A percentile compares a stretch with the other conserved stretches of the same genome.
These are phyloP conservation scores for Phytophthora pseudosyringae DNA, from an alignment of 352 stramenopile genomes.

Conservation along the genomic window DNA sequence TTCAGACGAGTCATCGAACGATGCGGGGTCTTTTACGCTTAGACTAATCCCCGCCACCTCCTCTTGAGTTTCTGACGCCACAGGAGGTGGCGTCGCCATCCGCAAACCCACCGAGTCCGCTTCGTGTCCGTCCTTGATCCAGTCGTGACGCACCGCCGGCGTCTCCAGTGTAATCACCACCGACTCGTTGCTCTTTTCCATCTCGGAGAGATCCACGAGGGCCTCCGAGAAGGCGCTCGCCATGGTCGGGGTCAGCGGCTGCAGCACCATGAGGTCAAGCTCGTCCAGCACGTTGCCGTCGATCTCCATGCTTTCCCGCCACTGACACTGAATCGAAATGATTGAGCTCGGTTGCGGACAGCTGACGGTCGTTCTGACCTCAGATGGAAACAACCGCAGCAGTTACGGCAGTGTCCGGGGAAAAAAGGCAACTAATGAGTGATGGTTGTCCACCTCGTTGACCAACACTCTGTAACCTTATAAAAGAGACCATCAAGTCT, in stretches of 20 bases:
- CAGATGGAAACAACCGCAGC: background rate
- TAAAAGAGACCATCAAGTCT: constrained; percentile 1
- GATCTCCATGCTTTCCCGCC: background rate
- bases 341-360: background rate
- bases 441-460: constrained; percentile 1
- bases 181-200: constrained; percentile 16
- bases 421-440: constrained; percentile 6
- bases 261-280: constrained; percentile 13
- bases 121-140: constrained; percentile 1
- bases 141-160: background rate
- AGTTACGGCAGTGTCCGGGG: background rate
- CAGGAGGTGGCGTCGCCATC: constrained; percentile 16
- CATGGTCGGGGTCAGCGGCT: constrained; percentile 29
- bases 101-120: constrained; percentile 6
- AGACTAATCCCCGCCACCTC: constrained; percentile 12
- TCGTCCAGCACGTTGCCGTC: background rate
- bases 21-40: background rate
- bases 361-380: constrained; percentile 8
- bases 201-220: constrained; percentile 16
- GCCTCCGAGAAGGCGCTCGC: constrained; percentile 22
- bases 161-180: constrained; percentile 16
- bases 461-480: constrained; percentile 2
- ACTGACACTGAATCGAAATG: constrained; percentile 1
- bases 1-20: constrained; percentile 17
- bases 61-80: background rate